A percentile compares a stretch with the other conserved stretches of the same genome.
Evolutionary conservation across 805 yeast genomes (phyloP).

Genomic region (Kazachstania psychrophila): DNA sequence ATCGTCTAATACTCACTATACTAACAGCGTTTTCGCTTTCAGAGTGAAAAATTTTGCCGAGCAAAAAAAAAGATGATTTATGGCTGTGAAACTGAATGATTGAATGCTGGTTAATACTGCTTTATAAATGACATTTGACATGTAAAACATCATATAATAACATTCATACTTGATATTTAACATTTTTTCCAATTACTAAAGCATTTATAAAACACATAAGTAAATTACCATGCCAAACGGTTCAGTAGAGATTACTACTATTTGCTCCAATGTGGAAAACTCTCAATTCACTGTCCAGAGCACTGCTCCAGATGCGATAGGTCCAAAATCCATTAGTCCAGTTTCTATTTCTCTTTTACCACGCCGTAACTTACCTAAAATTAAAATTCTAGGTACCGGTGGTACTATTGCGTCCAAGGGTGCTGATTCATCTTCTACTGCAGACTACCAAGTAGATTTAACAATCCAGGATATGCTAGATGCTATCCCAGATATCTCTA

Average conservation of each 20-base stretch:
- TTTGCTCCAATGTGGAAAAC: constrained; percentile 27
- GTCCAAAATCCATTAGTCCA: background rate
- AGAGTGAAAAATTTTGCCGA: too few relatives aligned
- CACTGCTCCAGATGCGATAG: background rate
- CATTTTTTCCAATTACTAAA: too few relatives aligned
- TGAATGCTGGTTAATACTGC: too few relatives aligned
- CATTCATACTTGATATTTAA: too few relatives aligned
- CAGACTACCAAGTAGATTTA: constrained; percentile 46
- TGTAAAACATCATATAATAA: too few relatives aligned
- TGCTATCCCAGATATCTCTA: constrained; percentile 47
- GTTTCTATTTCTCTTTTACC: background rate
- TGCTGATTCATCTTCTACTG: constrained; percentile 38
- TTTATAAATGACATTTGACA: too few relatives aligned
- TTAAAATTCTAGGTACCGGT: constrained; percentile 49
- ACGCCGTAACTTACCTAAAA: constrained; percentile 23
- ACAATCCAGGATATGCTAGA: constrained; percentile 43
- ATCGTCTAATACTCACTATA: too few relatives aligned
- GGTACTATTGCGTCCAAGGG: constrained; percentile 54
- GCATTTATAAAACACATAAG: background rate
- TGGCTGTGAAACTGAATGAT: too few relatives aligned
- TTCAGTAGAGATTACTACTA: constrained; percentile 26
- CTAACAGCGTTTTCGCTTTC: too few relatives aligned
- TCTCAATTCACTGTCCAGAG: constrained; percentile 24
- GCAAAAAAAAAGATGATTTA: too few relatives aligned
- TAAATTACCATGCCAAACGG: constrained; percentile 17